phyloP scores from a whole-genome alignment of 2,329 filamentous ascomycete species.

The Fusarium sp. region DNA sequence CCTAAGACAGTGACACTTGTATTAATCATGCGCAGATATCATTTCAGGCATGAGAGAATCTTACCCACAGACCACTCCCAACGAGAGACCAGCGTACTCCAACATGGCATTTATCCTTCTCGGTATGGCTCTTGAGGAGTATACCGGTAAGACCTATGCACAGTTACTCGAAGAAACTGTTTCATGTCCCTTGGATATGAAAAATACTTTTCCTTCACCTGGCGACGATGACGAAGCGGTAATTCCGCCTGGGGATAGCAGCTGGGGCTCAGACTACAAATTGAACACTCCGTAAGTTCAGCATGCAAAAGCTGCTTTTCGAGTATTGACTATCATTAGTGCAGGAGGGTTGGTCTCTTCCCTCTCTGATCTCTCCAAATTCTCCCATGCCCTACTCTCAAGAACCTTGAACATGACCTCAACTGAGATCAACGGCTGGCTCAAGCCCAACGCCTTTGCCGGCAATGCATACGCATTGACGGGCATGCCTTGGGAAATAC shows the following conservation, averaged over 20 bases:
- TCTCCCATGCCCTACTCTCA: conserved; percentile 44
- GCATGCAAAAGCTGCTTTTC: fast-evolving
- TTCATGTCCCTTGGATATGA: conserved; percentile 24
- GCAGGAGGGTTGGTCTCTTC: conserved; percentile 49
- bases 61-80: conserved; percentile 44
- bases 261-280: conserved; percentile 49
- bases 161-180: conserved; percentile 37
- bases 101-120: conserved; percentile 52
- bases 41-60: conserved; percentile 44
- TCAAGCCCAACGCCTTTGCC: conserved; percentile 47
- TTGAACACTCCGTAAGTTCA: conserved; percentile 45
- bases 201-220: conserved; percentile 40
- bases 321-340: conserved; percentile 22
- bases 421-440: conserved; percentile 44
- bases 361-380: conserved; percentile 44
- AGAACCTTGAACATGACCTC: conserved; percentile 38
- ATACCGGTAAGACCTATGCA: conserved; percentile 43
- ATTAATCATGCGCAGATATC: conserved; percentile 39
- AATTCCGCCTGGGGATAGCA: conserved; percentile 45
- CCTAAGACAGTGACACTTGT: fast-evolving
- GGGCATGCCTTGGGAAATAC: conserved; percentile 52
- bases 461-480: conserved; percentile 45
- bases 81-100: conserved; percentile 52
- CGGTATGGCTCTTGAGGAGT: conserved; percentile 46
- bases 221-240: conserved; percentile 44